Evolutionary conservation across 257 asterid genomes (phyloP).

Genomic region (Jasminum sambac): DNA sequence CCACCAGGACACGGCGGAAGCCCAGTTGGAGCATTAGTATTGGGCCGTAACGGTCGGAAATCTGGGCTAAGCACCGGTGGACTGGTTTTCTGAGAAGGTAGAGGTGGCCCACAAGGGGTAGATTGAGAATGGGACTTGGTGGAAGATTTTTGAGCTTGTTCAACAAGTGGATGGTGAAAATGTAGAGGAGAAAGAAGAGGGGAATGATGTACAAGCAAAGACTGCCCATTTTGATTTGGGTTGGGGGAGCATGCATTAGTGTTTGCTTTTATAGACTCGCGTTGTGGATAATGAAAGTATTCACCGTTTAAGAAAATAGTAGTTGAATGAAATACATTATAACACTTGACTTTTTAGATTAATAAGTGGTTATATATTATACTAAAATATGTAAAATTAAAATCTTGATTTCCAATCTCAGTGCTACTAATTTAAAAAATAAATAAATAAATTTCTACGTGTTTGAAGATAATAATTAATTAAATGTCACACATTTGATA

Average conservation of each 20-base stretch:
- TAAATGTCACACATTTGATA: too few relatives aligned
- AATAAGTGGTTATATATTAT: too few relatives aligned
- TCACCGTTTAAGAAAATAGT: too few relatives aligned
- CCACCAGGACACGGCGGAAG: slow-evolving; percentile 63
- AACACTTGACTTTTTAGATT: too few relatives aligned
- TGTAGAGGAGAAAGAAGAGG: slow-evolving; percentile 22
- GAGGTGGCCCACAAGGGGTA: slow-evolving; percentile 46
- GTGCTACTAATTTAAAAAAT: too few relatives aligned
- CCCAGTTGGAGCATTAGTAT: slow-evolving; percentile 59
- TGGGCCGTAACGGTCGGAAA: slow-evolving; percentile 55
- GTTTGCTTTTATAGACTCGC: not conserved
- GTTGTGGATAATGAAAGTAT: too few relatives aligned
- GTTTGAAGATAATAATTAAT: too few relatives aligned
- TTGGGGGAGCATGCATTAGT: not conserved
- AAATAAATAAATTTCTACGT: too few relatives aligned
- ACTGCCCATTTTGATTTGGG: slow-evolving; percentile 7
- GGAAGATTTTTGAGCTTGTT: slow-evolving; percentile 34
- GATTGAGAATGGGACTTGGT: slow-evolving; percentile 38
- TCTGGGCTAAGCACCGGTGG: slow-evolving; percentile 30
- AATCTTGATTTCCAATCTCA: too few relatives aligned
- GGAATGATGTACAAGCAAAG: slow-evolving; percentile 10
- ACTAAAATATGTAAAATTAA: too few relatives aligned
- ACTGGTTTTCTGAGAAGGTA: slow-evolving; percentile 39
- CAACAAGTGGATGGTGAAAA: slow-evolving; percentile 28
- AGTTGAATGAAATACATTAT: too few relatives aligned